Evolutionary conservation across 352 stramenopile species (phyloP).

Genomic region (Globisporangium ultimum): DNA sequence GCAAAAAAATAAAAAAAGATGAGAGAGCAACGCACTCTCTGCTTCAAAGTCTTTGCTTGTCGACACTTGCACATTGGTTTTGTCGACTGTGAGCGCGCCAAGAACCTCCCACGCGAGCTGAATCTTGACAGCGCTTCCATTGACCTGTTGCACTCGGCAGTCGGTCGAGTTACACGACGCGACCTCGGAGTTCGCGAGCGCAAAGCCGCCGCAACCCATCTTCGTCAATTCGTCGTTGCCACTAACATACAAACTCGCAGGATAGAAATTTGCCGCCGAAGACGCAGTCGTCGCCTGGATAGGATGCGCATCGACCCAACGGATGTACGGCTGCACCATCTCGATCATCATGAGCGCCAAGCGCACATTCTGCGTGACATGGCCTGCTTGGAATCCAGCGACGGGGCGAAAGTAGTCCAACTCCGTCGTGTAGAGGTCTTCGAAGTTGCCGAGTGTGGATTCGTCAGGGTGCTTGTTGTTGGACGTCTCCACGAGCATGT

Average conservation of each 20-base stretch:
- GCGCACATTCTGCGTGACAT: conserved; percentile 94
- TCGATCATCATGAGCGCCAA: conserved; percentile 94
- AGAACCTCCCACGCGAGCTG: conserved; percentile 80
- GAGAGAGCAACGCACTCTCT: conserved; percentile 13
- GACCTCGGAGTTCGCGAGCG: conserved; percentile 34
- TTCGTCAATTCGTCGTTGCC: conserved; percentile 34
- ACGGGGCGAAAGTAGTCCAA: conserved; percentile 56
- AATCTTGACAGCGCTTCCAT: conserved; percentile 38
- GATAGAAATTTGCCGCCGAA: conserved; percentile 27
- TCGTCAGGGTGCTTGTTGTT: conserved; percentile 84
- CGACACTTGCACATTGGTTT: conserved; percentile 66
- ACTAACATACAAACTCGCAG: conserved; percentile 41
- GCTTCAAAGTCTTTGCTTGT: conserved; percentile 43
- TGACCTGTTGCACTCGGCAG: conserved; percentile 27
- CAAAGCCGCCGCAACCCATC: conserved; percentile 48
- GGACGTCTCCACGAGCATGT: conserved; percentile 96
- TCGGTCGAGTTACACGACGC: conserved; percentile 40
- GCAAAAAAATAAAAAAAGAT: background rate
- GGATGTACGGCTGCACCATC: conserved; percentile 93
- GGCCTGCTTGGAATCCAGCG: conserved; percentile 63
- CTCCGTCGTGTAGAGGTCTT: conserved; percentile 65
- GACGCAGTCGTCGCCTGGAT: background rate
- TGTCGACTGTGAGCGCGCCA: conserved; percentile 68
- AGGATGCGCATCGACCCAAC: conserved; percentile 52
- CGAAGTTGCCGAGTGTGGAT: conserved; percentile 61